These are phyloP conservation scores for Claviceps sp. DNA, from an alignment of 2,329 filamentous ascomycete genomes.

Conservation along the genomic window DNA sequence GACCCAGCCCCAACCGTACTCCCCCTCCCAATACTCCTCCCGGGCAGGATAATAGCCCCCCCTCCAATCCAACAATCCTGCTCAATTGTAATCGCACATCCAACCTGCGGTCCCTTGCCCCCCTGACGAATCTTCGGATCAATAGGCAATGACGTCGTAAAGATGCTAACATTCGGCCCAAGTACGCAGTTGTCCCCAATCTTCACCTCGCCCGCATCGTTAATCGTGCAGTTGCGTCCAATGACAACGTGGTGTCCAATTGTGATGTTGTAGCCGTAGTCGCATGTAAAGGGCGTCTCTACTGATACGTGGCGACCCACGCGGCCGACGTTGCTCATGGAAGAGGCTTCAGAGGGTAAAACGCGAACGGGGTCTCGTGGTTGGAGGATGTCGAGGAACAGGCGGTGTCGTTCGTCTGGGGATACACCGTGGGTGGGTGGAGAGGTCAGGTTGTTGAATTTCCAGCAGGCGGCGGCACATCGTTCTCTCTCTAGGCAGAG, in stretches of 20 bases:
- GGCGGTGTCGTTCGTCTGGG: slow-evolving; percentile 49
- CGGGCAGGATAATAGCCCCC: slow-evolving; percentile 63
- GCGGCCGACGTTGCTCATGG: slow-evolving; percentile 41
- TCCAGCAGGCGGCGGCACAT: slow-evolving; percentile 68
- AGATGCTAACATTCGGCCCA: slow-evolving; percentile 76
- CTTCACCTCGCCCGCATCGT: slow-evolving; percentile 71
- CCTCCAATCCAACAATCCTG: slow-evolving; percentile 78
- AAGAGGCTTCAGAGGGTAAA: slow-evolving; percentile 39
- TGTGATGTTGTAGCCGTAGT: slow-evolving; percentile 90
- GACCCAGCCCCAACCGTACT: slow-evolving; percentile 70
- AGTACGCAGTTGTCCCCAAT: slow-evolving; percentile 69
- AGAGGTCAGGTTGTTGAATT: slow-evolving; percentile 67
- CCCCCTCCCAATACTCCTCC: slow-evolving; percentile 67
- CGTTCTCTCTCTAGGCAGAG: slow-evolving; percentile 73
- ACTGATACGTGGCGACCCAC: slow-evolving; percentile 67
- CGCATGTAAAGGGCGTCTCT: slow-evolving; percentile 80
- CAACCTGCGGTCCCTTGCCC: slow-evolving; percentile 56
- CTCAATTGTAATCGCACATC: slow-evolving; percentile 62
- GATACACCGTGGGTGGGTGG: slow-evolving; percentile 63
- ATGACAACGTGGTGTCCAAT: slow-evolving; percentile 79
- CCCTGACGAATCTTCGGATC: slow-evolving; percentile 64
- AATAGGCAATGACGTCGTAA: slow-evolving; percentile 58
- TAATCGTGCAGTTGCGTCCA: slow-evolving; percentile 69
- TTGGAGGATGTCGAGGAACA: slow-evolving; percentile 60
- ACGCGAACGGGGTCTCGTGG: slow-evolving; percentile 43